Conservation (phyloP, 1,284 basidiomycete genomes). For the Lignosus rhinocerotis region DNA sequence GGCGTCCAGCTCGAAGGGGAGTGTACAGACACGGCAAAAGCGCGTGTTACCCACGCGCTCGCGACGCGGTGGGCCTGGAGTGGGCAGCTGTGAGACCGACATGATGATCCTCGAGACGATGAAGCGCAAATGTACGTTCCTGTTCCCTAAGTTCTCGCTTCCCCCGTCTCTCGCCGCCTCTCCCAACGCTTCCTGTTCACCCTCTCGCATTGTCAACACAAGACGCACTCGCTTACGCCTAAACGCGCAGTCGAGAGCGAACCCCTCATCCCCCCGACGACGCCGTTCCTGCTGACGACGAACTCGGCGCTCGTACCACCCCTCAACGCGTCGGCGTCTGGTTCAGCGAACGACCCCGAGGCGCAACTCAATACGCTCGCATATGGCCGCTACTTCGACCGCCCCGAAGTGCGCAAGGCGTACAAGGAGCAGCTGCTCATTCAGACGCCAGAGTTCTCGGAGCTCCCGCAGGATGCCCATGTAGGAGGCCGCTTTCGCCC, state of each 20-base stretch:
- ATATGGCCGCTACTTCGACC: conserved; percentile 75
- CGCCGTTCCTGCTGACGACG: conserved; percentile 71
- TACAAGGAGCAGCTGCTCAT: conserved; percentile 68
- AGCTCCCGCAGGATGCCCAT: conserved; percentile 56
- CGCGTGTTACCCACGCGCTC: conserved; percentile 80
- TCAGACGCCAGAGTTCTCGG: conserved; percentile 69
- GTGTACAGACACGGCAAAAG: conserved; percentile 47
- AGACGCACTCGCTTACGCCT: conserved; percentile 4
- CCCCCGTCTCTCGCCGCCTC: not conserved
- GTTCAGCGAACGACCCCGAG: conserved; percentile 28
- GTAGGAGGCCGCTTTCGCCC: conserved; percentile 70
- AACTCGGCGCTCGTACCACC: conserved; percentile 49
- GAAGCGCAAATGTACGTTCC: conserved; percentile 70
- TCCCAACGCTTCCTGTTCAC: not conserved
- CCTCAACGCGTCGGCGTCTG: conserved; percentile 37
- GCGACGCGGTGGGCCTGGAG: conserved; percentile 74
- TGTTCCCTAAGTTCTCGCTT: not conserved
- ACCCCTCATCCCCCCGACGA: conserved; percentile 64
- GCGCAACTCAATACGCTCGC: conserved; percentile 56
- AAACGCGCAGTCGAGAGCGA: conserved; percentile 62
- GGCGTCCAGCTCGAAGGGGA: conserved; percentile 22
- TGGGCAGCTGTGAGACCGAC: conserved; percentile 77
- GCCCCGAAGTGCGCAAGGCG: conserved; percentile 70
- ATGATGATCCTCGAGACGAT: conserved; percentile 82
- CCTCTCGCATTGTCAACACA: not conserved